A percentile compares a stretch with the other conserved stretches of the same genome.
Conservation (phyloP, 1,139 yeast genomes). For the Torulaspora globosa region DNA sequence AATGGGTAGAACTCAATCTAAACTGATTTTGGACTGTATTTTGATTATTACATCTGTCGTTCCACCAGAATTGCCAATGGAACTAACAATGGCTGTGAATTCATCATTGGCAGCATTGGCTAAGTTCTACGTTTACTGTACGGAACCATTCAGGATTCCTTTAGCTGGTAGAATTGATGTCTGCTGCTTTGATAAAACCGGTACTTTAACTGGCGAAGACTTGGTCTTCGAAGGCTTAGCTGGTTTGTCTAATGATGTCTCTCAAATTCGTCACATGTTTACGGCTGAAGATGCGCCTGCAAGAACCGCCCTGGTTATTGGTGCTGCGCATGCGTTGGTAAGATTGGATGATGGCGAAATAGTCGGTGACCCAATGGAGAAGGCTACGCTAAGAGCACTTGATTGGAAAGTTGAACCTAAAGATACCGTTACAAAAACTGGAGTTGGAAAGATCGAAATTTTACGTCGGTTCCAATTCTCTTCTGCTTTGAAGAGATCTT, state of each 20-base stretch:
- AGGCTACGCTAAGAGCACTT: slow-evolving; percentile 85
- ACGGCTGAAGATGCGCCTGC: slow-evolving; percentile 58
- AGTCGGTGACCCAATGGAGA: slow-evolving; percentile 99
- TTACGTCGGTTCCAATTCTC: slow-evolving; percentile 96
- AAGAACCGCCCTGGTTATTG: slow-evolving; percentile 70
- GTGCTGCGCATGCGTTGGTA: slow-evolving; percentile 95
- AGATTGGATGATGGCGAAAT: slow-evolving; percentile 91
- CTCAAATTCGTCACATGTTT: slow-evolving; percentile 54
- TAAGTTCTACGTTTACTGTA: slow-evolving; percentile 88
- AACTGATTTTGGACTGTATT: slow-evolving; percentile 90
- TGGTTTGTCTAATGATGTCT: slow-evolving; percentile 52
- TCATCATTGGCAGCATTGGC: slow-evolving; percentile 81
- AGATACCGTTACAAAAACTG: slow-evolving; percentile 52
- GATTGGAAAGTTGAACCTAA: slow-evolving; percentile 79
- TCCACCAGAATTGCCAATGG: slow-evolving; percentile 99
- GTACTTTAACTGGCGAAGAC: slow-evolving; percentile 97
- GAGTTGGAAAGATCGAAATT: slow-evolving; percentile 58
- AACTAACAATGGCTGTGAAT: slow-evolving; percentile 96
- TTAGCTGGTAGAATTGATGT: slow-evolving; percentile 97
- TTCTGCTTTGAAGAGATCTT: slow-evolving; percentile 89
- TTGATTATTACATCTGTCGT: slow-evolving; percentile 95
- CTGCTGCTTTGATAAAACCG: slow-evolving; percentile 97
- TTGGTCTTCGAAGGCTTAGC: slow-evolving; percentile 95
- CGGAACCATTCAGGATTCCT: slow-evolving; percentile 98
- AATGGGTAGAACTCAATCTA: slow-evolving; percentile 93